Conservation (phyloP, 2,329 filamentous ascomycete genomes). For the Colletotrichum echinochloae region DNA sequence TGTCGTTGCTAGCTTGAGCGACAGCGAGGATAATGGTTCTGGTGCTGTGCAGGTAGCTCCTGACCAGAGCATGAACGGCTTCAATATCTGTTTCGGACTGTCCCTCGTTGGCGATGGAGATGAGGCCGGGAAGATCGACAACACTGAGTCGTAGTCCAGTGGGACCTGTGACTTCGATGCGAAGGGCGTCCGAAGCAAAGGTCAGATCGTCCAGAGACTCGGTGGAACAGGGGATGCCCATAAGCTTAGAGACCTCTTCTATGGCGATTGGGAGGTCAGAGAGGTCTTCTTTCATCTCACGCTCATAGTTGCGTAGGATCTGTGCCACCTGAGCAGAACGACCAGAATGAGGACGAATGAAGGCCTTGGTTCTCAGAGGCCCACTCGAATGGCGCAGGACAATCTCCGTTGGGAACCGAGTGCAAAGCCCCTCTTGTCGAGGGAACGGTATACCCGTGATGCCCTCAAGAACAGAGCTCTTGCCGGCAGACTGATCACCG, state of each 20-base stretch:
- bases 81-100: conserved; percentile 50
- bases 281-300: conserved; percentile 31
- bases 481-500: conserved; percentile 67
- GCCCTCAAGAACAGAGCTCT: conserved; percentile 68
- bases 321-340: not conserved
- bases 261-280: conserved; percentile 23
- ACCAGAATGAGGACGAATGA: conserved; percentile 25
- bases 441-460: conserved; percentile 68
- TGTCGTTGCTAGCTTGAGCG: conserved; percentile 55
- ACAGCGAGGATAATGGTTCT: conserved; percentile 61
- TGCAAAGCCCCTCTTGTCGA: conserved; percentile 63
- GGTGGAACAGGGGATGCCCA: conserved; percentile 31
- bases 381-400: conserved; percentile 54
- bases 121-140: conserved; percentile 61
- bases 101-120: conserved; percentile 51
- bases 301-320: conserved; percentile 18
- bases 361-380: conserved; percentile 7
- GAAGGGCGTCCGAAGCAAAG: conserved; percentile 43
- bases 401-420: conserved; percentile 67
- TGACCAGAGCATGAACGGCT: conserved; percentile 52
- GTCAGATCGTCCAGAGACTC: conserved; percentile 35
- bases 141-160: conserved; percentile 55
- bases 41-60: conserved; percentile 54
- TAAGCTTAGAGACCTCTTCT: conserved; percentile 33
- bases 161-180: conserved; percentile 44